Evolutionary conservation across 140 eudicot genomes (phyloP), one percentile per base, ranked within the genome.

Genomic region (Cichorium intybus): DNA sequence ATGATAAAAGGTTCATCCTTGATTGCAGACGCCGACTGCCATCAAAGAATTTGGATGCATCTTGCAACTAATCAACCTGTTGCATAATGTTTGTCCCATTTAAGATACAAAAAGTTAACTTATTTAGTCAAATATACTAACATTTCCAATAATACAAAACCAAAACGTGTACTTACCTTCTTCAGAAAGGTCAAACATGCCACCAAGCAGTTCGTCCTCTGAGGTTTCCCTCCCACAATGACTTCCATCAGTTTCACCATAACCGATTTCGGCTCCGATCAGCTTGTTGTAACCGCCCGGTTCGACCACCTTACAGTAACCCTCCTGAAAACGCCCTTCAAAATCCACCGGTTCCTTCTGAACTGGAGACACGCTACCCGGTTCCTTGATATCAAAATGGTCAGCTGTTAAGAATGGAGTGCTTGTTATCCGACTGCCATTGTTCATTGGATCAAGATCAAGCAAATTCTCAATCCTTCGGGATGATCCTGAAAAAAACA

Each of bases 401-500:
- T 60, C 75, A 12, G 58, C 4, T 43, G 74, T 59, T 43, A 70
- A 69, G 63, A 69, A 56, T 21, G 75, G 63, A 3, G 69, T 60
- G 71, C 27, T 52, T 31, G 47, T 37, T 37, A 68, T 56, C 55
- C 65, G 55, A 62, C 48, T 52, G 2, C 60, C 58, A 58, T 24
- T 70, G 33, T 29, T 79, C 66, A 79, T 28, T 60, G 72, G 83
- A 66, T 85, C 88, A 70, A 85, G 73, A 55, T 85, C 88, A 43
- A 74, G 76, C 63, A 79, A 59, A 71, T 74, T 76, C 51, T 85
- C 94, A 11, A 73, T 73, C 71, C 82, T 72, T 45, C 84, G 73
- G 39, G 94, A 85, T 74, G 94, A 85, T 58, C 88, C 94, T 85
- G 86, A 65, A 22, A 65, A 16, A 69, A 63, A 37, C 22, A 62